A percentile compares a stretch with the other conserved stretches of the same genome.
Conservation (phyloP, 805 yeast genomes). For the Kurtzmaniella fragi region DNA sequence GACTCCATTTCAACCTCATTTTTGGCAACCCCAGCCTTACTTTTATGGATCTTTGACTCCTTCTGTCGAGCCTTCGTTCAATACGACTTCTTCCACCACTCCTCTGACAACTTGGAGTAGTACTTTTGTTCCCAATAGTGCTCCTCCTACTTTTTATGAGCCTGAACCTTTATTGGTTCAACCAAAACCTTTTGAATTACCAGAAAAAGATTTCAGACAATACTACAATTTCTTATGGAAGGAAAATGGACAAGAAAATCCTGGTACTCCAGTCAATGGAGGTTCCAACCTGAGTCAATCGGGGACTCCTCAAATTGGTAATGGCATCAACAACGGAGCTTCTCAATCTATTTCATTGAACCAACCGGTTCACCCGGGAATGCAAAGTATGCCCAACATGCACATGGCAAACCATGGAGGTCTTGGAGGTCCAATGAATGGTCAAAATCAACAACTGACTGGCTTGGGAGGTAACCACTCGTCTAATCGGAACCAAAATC, state of each 20-base stretch:
- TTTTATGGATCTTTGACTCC: constrained; percentile 26
- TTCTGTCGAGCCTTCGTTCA: constrained; percentile 2
- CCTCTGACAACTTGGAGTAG: constrained; percentile 34
- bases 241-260: too few species aligned
- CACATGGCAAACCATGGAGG: too few species aligned
- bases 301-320: too few species aligned
- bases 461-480: too few species aligned
- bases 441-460: too few species aligned
- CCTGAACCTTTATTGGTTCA: constrained; percentile 5
- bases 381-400: too few species aligned
- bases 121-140: constrained; percentile 28
- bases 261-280: too few species aligned
- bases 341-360: constrained; percentile 1
- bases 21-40: constrained; percentile 12
- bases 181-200: constrained; percentile 15
- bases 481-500: constrained; percentile 1
- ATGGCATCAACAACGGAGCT: constrained; percentile 4
- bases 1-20: constrained; percentile 1
- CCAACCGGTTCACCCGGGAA: too few species aligned
- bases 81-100: constrained; percentile 16
- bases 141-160: constrained; percentile 29
- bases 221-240: too few species aligned
- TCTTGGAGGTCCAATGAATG: neutral
- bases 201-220: constrained; percentile 5
- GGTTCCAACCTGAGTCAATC: too few species aligned